Conservation (phyloP, 257 asterid species). For the Eucommia ulmoides region DNA sequence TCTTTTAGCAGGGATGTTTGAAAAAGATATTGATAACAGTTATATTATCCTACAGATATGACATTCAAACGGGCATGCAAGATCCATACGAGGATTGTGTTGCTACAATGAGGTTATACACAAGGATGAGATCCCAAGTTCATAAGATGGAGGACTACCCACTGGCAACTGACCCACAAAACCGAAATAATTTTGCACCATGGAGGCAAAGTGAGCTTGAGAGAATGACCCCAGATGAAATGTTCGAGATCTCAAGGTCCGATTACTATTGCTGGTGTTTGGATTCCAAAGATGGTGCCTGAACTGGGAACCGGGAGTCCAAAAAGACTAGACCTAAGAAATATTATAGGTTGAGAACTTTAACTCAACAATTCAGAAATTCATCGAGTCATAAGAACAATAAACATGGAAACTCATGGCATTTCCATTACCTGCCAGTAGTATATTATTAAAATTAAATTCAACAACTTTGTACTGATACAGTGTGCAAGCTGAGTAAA, state of each 20-base stretch:
- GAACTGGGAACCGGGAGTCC: background rate
- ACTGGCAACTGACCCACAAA: slow-evolving; percentile 55
- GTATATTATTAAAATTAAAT: too few relatives aligned
- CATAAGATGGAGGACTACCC: slow-evolving; percentile 52
- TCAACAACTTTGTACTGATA: background rate
- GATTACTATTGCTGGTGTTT: slow-evolving; percentile 90
- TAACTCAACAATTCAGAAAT: background rate
- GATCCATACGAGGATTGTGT: slow-evolving; percentile 90
- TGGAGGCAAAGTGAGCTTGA: slow-evolving; percentile 78
- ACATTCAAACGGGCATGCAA: slow-evolving; percentile 68
- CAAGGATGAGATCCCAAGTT: slow-evolving; percentile 60
- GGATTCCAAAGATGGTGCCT: slow-evolving; percentile 32
- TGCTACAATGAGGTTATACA: slow-evolving; percentile 64
- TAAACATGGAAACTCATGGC: background rate
- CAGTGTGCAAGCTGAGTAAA: background rate
- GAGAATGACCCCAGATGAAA: slow-evolving; percentile 61
- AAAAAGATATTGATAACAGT: background rate
- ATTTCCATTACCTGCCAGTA: background rate
- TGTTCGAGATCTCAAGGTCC: slow-evolving; percentile 67
- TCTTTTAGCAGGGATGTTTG: background rate
- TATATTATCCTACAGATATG: slow-evolving; percentile 28
- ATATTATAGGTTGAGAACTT: too few relatives aligned
- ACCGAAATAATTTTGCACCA: slow-evolving; percentile 54
- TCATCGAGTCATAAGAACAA: background rate
- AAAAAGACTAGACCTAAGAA: background rate